Conservation (phyloP, 768 basidiomycete species). For the Mycena sanguinolenta region DNA sequence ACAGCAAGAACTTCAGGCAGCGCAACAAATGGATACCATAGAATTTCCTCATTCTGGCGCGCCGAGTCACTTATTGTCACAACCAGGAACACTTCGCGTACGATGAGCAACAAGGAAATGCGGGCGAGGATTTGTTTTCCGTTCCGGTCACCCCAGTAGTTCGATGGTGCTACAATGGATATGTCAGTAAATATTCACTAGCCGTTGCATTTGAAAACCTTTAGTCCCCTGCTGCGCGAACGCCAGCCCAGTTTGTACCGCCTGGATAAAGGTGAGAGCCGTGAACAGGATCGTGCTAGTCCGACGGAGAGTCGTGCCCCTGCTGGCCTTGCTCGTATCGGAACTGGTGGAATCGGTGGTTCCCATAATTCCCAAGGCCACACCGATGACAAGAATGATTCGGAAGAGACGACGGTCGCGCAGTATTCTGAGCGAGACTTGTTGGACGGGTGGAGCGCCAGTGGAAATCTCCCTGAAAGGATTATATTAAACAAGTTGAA, state of each 20-base stretch:
- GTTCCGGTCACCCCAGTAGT: constrained; percentile 20
- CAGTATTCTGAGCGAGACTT: constrained; percentile 40
- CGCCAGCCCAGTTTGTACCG: constrained; percentile 37
- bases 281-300: constrained; percentile 55
- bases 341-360: constrained; percentile 34
- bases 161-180: neutral
- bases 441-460: constrained; percentile 26
- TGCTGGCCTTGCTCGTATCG: constrained; percentile 29
- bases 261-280: constrained; percentile 50
- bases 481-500: neutral
- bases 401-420: constrained; percentile 51
- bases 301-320: constrained; percentile 44
- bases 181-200: neutral
- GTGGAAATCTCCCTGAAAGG: constrained; percentile 41
- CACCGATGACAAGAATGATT: constrained; percentile 44
- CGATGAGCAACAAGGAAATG: constrained; percentile 25
- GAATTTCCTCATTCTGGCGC: constrained; percentile 13
- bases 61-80: constrained; percentile 7
- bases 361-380: constrained; percentile 53
- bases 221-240: neutral
- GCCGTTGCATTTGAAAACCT: neutral
- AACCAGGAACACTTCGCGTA: constrained; percentile 26
- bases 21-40: constrained; percentile 31
- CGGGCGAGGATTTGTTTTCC: constrained; percentile 16
- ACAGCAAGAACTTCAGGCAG: constrained; percentile 29